Percentiles rank a stretch among this genome's conserved stretches.
Conservation (phyloP, 331 rosid genomes). For the Malus hybrid region DNA sequence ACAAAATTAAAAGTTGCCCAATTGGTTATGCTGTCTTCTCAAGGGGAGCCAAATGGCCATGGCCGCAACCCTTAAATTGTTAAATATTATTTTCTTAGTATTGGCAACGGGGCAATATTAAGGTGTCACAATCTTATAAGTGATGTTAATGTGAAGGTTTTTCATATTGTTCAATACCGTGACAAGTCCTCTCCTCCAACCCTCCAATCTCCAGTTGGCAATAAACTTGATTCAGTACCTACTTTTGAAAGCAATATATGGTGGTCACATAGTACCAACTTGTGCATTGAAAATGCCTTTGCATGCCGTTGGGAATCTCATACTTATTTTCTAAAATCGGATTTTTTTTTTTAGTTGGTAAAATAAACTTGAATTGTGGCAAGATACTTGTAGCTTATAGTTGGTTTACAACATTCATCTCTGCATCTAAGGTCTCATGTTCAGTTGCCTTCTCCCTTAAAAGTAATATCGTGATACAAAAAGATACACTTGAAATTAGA, state of each 20-base stretch:
- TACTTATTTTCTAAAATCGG: neutral
- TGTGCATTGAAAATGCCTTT: neutral
- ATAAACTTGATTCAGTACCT: neutral
- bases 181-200: neutral
- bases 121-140: constrained; percentile 4
- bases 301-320: neutral
- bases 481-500: too few relatives aligned
- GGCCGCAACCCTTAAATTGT: neutral
- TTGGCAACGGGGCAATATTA: neutral
- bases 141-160: neutral
- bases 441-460: too few relatives aligned
- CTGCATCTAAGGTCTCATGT: too few relatives aligned
- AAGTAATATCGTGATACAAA: too few relatives aligned
- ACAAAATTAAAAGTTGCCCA: neutral
- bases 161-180: neutral
- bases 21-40: constrained; percentile 1
- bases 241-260: neutral
- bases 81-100: neutral
- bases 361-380: neutral
- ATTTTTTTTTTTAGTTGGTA: neutral
- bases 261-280: neutral
- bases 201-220: constrained; percentile 1
- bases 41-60: neutral
- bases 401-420: too few relatives aligned
- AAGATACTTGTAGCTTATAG: too few relatives aligned